A percentile compares a stretch with the other conserved stretches of the same genome.
Evolutionary conservation across 2,329 filamentous ascomycete species (phyloP).

Genomic region (Eurotiales sp.): DNA sequence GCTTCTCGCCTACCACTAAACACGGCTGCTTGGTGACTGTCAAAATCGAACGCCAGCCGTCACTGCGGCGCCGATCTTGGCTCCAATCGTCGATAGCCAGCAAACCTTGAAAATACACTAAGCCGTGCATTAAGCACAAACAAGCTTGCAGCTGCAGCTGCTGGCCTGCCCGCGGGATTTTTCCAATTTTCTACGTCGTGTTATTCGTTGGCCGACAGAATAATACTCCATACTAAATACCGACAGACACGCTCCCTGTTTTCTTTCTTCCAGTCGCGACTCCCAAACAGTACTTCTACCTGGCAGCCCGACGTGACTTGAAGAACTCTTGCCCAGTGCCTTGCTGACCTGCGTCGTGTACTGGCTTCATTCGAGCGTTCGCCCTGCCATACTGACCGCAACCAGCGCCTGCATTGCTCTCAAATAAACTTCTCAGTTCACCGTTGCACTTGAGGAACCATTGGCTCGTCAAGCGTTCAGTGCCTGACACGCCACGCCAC

Average conservation of each 20-base stretch:
- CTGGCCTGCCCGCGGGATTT: neutral
- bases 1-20: no score
- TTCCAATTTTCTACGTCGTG: no score
- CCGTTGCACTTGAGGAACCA: conserved; percentile 10
- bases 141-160: no score
- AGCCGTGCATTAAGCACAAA: neutral
- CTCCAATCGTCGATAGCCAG: conserved; percentile 11
- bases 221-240: conserved; percentile 3
- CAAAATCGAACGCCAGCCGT: neutral
- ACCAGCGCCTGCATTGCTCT: conserved; percentile 37
- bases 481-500: conserved; percentile 11
- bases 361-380: conserved; percentile 8
- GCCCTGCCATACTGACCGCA: conserved; percentile 39
- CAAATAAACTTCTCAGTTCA: neutral
- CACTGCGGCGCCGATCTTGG: conserved; percentile 12
- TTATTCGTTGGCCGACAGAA: no score
- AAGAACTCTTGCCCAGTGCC: neutral
- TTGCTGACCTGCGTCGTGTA: conserved; percentile 10
- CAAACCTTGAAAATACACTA: neutral
- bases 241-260: conserved; percentile 5
- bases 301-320: conserved; percentile 12
- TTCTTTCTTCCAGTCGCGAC: neutral
- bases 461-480: conserved; percentile 10
- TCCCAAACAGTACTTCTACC: no score
- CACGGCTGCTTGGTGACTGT: neutral